Conservation (phyloP, 2,329 filamentous ascomycete species). For the Colletotrichum plurivorum region DNA sequence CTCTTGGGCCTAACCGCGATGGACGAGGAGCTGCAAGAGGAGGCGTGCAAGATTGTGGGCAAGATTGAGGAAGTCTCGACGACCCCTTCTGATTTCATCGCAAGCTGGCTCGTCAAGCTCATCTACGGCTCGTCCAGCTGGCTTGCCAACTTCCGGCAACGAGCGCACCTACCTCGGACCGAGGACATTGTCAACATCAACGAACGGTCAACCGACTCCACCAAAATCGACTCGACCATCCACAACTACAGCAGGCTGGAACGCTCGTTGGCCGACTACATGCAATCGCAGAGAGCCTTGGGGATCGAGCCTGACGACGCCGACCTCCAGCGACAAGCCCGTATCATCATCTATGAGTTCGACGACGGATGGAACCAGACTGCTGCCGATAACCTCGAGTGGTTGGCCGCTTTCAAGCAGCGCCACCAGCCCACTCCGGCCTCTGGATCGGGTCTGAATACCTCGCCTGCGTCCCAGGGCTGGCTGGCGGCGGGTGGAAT, state of each 20-base stretch:
- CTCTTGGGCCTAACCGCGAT: conserved; percentile 71
- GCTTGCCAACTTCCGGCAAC: conserved; percentile 69
- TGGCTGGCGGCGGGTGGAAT: background rate
- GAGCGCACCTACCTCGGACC: conserved; percentile 69
- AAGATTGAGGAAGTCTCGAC: conserved; percentile 68
- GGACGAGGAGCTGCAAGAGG: conserved; percentile 71
- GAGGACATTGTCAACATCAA: conserved; percentile 67
- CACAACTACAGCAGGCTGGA: conserved; percentile 72
- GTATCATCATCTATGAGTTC: conserved; percentile 73
- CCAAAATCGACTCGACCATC: conserved; percentile 71
- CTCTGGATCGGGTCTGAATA: conserved; percentile 15
- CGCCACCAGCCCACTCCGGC: conserved; percentile 52
- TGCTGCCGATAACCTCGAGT: conserved; percentile 68
- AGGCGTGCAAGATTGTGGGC: conserved; percentile 71
- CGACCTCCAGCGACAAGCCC: conserved; percentile 69
- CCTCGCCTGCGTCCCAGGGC: conserved; percentile 19
- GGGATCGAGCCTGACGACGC: conserved; percentile 66
- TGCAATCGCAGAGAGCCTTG: conserved; percentile 58
- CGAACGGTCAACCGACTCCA: conserved; percentile 66
- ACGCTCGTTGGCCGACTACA: conserved; percentile 67
- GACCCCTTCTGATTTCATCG: conserved; percentile 63
- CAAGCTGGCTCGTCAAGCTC: conserved; percentile 70
- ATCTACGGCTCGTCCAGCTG: conserved; percentile 66
- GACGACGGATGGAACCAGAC: conserved; percentile 77
- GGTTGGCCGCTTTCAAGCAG: conserved; percentile 67